Percentiles rank a stretch among this genome's conserved stretches.
Evolutionary conservation across 1,284 basidiomycete species (phyloP).

Genomic region (Sanghuangporus weigelae): DNA sequence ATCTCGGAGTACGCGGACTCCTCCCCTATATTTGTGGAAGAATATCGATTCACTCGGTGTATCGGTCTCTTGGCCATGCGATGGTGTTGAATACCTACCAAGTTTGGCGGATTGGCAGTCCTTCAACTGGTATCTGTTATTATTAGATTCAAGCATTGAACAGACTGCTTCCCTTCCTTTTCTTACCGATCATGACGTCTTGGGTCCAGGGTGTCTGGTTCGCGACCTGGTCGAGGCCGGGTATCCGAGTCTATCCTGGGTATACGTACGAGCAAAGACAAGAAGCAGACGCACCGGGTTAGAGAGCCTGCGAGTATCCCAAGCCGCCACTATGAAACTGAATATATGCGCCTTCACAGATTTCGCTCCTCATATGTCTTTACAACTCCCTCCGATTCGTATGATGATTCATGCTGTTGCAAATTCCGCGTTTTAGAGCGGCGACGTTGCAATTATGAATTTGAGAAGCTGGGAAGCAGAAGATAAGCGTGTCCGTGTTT

Average conservation of each 20-base stretch:
- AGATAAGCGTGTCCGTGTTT: slow-evolving; percentile 2
- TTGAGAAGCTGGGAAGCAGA: background rate
- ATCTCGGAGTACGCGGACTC: background rate
- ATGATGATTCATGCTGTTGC: slow-evolving; percentile 1
- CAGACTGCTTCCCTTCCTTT: background rate
- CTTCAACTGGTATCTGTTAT: background rate
- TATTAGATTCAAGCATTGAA: background rate
- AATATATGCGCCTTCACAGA: background rate
- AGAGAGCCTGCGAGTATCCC: background rate
- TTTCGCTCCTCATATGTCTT: background rate
- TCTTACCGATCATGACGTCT: background rate
- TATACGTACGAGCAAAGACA: background rate
- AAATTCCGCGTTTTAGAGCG: background rate
- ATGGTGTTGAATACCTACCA: background rate
- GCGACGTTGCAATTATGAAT: background rate
- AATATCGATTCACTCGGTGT: background rate
- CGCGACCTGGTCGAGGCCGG: slow-evolving; percentile 1
- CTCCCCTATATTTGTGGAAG: background rate
- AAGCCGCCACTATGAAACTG: background rate
- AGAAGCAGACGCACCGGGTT: background rate
- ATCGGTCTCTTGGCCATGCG: background rate
- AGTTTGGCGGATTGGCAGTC: background rate
- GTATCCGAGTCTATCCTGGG: background rate
- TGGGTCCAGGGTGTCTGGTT: slow-evolving; percentile 7
- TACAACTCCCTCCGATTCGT: background rate